Conservation (phyloP, 73 alveolate genomes). For the Tetrahymena elliotti region DNA sequence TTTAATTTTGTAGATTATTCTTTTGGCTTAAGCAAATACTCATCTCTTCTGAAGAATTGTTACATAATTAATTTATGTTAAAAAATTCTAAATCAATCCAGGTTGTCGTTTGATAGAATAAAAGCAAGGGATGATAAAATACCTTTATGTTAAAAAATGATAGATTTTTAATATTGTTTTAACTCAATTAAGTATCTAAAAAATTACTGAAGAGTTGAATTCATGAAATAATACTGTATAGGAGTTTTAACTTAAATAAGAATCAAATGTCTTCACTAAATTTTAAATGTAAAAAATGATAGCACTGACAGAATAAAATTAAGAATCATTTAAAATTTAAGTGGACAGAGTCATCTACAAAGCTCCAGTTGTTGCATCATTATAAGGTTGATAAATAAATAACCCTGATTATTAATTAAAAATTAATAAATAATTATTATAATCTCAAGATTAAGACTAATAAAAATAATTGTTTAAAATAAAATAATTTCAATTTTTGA, state of each 20-base stretch:
- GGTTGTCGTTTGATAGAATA: too few species aligned
- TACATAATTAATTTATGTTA: not conserved
- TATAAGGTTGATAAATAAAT: not conserved
- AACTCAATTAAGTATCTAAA: too few species aligned
- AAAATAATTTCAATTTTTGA: too few species aligned
- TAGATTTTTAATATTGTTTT: too few species aligned
- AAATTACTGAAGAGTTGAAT: not conserved
- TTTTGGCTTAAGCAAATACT: not conserved
- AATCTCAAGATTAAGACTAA: too few species aligned
- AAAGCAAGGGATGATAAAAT: not conserved
- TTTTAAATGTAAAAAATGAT: too few species aligned
- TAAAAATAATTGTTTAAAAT: too few species aligned
- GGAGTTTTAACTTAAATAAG: not conserved
- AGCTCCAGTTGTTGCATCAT: not conserved
- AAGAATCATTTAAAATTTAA: not conserved
- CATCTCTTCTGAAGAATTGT: not conserved
- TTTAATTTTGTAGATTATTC: too few species aligned
- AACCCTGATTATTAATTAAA: not conserved
- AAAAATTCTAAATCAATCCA: not conserved
- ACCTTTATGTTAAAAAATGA: not conserved
- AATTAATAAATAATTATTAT: too few species aligned
- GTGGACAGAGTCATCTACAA: not conserved
- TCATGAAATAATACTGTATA: not conserved
- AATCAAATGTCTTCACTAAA: not conserved
- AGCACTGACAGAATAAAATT: not conserved